These are phyloP conservation scores for Grosmannia huntii DNA, from an alignment of 2,329 filamentous ascomycete genomes.

Conservation along the genomic window DNA sequence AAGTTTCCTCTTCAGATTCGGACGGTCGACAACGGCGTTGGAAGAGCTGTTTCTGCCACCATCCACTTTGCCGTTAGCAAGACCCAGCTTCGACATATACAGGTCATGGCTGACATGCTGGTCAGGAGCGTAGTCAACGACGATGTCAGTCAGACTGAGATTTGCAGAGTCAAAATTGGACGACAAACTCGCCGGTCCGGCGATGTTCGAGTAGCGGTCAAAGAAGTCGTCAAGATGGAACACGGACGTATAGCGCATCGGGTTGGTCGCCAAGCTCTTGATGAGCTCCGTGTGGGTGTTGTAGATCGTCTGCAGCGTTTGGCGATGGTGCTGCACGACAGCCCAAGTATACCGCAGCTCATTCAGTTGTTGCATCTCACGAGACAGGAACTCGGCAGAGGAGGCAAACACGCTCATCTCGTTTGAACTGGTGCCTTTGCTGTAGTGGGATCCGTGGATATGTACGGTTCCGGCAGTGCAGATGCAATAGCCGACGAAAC, in stretches of 20 bases:
- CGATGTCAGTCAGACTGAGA: slow-evolving; percentile 55
- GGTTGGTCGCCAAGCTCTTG: slow-evolving; percentile 53
- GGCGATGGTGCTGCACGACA: slow-evolving; percentile 65
- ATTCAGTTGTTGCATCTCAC: slow-evolving; percentile 67
- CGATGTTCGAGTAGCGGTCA: slow-evolving; percentile 56
- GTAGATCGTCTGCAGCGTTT: slow-evolving; percentile 66
- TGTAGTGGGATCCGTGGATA: slow-evolving; percentile 74
- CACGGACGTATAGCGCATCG: slow-evolving; percentile 62
- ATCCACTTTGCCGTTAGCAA: background rate
- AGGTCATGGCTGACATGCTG: slow-evolving; percentile 36
- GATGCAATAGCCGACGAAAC: slow-evolving; percentile 77
- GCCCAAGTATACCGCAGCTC: slow-evolving; percentile 67
- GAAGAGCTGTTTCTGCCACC: background rate
- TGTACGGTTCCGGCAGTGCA: slow-evolving; percentile 81
- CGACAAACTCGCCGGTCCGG: slow-evolving; percentile 43
- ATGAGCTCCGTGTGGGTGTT: slow-evolving; percentile 71
- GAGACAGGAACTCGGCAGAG: slow-evolving; percentile 56
- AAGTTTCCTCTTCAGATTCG: slow-evolving; percentile 1
- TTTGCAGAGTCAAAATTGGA: slow-evolving; percentile 61
- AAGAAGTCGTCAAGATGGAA: slow-evolving; percentile 85
- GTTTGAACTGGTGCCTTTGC: slow-evolving; percentile 29
- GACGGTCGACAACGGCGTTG: background rate
- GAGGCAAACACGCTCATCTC: slow-evolving; percentile 51
- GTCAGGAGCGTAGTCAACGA: slow-evolving; percentile 47
- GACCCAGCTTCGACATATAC: slow-evolving; percentile 22